Percentiles rank a stretch among this genome's conserved stretches.
phyloP scores from a whole-genome alignment of 2,329 filamentous ascomycete genomes.

The Fusarium sterilihyphosum region DNA sequence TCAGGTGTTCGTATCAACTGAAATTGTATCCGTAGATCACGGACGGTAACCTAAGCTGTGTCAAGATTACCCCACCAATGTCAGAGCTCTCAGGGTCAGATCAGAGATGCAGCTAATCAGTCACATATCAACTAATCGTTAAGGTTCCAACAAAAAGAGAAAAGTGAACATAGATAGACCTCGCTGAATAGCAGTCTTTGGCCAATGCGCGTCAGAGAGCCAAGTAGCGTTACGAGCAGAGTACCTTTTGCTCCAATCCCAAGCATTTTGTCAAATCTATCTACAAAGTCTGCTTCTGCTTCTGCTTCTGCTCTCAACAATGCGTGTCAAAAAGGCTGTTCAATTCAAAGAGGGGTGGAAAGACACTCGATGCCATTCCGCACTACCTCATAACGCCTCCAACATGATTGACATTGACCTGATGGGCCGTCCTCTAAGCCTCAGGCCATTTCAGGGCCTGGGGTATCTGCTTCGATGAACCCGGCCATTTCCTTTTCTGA shows the following conservation, averaged over 20 bases:
- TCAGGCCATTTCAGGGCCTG: conserved; percentile 25
- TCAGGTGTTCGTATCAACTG: conserved; percentile 26
- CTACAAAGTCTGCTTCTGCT: conserved; percentile 12
- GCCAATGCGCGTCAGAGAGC: neutral
- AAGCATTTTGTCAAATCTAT: conserved; percentile 19
- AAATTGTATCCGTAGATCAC: neutral
- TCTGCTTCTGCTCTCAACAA: neutral
- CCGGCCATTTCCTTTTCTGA: conserved; percentile 23
- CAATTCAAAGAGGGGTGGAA: conserved; percentile 29
- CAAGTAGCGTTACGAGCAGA: neutral
- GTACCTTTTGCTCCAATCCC: conserved; percentile 9
- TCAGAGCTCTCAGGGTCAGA: neutral
- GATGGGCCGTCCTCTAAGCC: conserved; percentile 26
- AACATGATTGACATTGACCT: conserved; percentile 16
- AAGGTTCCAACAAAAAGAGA: neutral
- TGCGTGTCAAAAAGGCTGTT: conserved; percentile 27
- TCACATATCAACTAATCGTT: neutral
- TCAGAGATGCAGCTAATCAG: neutral
- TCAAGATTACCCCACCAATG: conserved; percentile 21
- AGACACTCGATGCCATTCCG: neutral
- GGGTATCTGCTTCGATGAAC: conserved; percentile 37
- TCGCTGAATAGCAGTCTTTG: neutral
- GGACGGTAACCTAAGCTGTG: neutral
- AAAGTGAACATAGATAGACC: neutral
- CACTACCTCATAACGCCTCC: conserved; percentile 11